Base-by-base conservation (phyloP, 345 rosid species). In the Camelina neglecta region DNA sequence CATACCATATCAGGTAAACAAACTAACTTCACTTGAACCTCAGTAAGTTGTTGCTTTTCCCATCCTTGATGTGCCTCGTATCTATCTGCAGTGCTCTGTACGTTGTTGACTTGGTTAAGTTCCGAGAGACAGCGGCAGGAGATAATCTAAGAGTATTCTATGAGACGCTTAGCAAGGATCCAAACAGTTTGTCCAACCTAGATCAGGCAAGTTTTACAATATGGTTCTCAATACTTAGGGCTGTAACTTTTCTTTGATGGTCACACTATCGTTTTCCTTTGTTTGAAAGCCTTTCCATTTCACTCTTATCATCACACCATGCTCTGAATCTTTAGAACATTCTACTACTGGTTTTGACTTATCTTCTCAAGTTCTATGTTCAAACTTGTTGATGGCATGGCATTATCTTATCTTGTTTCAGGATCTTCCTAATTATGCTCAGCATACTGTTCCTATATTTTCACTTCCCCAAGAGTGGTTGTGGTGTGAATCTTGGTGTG, bases 401-500 rank as follows among this genome's bases (percentile, higher is more conserved):
- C 15, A 44, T 23, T 56, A 41, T 41, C 44, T 41, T 41, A 13
- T 73, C 45, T 75, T 51, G 75, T 56, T 84, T 71, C 90, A 95
- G 99, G 99, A 95, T 85, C 99, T 92, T 76, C 99, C 99, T 3
- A 95, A 95, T 76, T 95, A 95, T 84, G 99, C 99, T 75, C 99
- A 93, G 78, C 96, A 95, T 75, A 87, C 82, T 1, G 99, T 95
- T 53, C 98, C 98, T 16, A 93, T 95, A 50, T 90, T 90, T 70
- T 95, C 98, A 61, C 86, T 95, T 41, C 97, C 99, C 53, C 96
- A 84, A 85, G 99, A 95, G 79, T 95, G 99, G 99, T 72, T 95
- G 38, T 91, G 99, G 99, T 95, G 99, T 61, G 99, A 95, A 75
- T 95, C 99, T 38, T 95, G 99, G 99, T 95, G 99, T 61, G 99